Evolutionary conservation across 768 basidiomycete genomes (phyloP).

Genomic region (Boletus reticuloceps): DNA sequence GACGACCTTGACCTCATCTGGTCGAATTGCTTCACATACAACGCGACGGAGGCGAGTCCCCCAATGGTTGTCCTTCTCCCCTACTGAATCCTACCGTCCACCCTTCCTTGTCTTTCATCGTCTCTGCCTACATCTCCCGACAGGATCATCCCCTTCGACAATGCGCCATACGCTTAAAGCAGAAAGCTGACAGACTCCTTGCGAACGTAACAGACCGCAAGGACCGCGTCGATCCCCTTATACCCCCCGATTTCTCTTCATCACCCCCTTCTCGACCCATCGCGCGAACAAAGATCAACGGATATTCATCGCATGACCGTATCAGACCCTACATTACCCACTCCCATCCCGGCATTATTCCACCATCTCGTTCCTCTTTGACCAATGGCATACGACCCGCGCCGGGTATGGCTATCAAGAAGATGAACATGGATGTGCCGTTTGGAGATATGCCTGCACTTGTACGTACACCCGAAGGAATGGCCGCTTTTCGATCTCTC

Average conservation of each 20-base stretch:
- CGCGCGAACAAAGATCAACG: constrained; percentile 48
- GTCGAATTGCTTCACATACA: constrained; percentile 93
- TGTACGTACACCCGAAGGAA: constrained; percentile 68
- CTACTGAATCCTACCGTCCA: not conserved
- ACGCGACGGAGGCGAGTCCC: constrained; percentile 78
- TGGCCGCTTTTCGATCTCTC: constrained; percentile 62
- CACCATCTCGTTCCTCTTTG: constrained; percentile 9
- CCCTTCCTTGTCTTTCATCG: not conserved
- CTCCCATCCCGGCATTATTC: not conserved
- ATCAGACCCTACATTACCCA: constrained; percentile 25
- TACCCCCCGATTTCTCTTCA: constrained; percentile 49
- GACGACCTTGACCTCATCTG: constrained; percentile 96
- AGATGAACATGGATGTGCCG: constrained; percentile 37
- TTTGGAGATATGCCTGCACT: constrained; percentile 72
- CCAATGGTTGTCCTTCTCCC: not conserved
- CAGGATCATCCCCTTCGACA: constrained; percentile 88
- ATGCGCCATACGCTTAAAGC: constrained; percentile 76
- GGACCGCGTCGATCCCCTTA: constrained; percentile 69
- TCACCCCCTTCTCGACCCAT: constrained; percentile 19
- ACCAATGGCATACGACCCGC: constrained; percentile 19
- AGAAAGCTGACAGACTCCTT: constrained; percentile 83
- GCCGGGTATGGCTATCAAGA: constrained; percentile 10
- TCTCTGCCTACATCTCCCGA: not conserved
- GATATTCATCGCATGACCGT: constrained; percentile 27
- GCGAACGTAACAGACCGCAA: constrained; percentile 87